Evolutionary conservation across 345 rosid genomes (phyloP), one percentile per base, ranked within the genome.

Genomic region (Citrus sp.): DNA sequence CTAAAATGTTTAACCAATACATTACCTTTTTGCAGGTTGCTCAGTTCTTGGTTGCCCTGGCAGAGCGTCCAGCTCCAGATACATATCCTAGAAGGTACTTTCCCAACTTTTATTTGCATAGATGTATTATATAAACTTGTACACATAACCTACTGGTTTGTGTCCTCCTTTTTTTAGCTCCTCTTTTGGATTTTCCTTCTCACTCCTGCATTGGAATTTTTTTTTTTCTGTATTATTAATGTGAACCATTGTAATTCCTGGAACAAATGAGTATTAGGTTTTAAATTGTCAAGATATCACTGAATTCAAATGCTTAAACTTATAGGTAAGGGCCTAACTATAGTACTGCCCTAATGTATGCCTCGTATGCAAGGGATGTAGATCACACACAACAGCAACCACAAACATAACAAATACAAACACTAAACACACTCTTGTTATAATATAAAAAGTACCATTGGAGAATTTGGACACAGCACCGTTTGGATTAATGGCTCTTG

Each of bases 21-120:
- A 30, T 61, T 61, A 8, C 34, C 69, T 66, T 79, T 73, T 65
- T 80, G 60, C 84, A 92, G 96, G 97, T 93, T 78, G 99, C 98
- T 72, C 99, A 95, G 78, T 95, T 95, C 86, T 89, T 95, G 76
- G 91, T 92, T 30, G 99, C 89, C 54, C 93, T 95, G 81, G 97
- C 99, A 59, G 99, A 93, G 75, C 85, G 87, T 59, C 79, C 92
- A 78, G 88, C 88, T 18, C 74, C 91, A 67, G 84, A 89, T 88
- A 76, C 88, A 46, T 91, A 84, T 80, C 98, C 99, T 42, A 92
- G 90, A 79, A 87, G 93, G 99, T 93, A 80, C 28, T 58, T 46
- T n/a, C n/a, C 58, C 7, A 40, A 9, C 35, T 74, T 25, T 74
- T 74, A 49, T 67, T 67, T 34, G 32, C 24, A 60, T 55, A 40